Evolutionary conservation across 495 filamentous ascomycete genomes (phyloP).

Genomic region (Aspergillus cristatus): DNA sequence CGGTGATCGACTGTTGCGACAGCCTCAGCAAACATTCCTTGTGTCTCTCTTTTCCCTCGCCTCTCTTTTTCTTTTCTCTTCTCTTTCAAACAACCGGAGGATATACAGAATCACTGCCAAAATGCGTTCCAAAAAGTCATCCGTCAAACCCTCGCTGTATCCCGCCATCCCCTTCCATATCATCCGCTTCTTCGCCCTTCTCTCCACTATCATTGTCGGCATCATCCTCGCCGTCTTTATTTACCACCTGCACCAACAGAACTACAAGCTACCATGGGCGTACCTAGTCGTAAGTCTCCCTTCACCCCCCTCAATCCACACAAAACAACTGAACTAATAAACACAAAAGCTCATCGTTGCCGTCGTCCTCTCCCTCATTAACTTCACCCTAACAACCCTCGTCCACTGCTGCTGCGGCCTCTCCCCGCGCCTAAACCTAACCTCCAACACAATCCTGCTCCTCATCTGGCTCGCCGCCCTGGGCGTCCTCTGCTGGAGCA

Average conservation of each 20-base stretch:
- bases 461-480: constrained; percentile 51
- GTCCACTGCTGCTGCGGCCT: constrained; percentile 50
- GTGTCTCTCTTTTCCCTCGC: too few species aligned
- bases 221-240: constrained; percentile 55
- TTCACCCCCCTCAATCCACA: background rate
- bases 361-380: constrained; percentile 45
- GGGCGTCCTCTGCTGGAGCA: constrained; percentile 47
- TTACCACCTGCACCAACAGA: constrained; percentile 45
- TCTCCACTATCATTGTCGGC: constrained; percentile 48
- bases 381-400: constrained; percentile 42
- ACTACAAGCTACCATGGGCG: constrained; percentile 51
- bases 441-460: constrained; percentile 41
- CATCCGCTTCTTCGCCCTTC: constrained; percentile 39
- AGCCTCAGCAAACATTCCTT: too few species aligned
- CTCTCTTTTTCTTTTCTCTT: too few species aligned
- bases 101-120: too few species aligned
- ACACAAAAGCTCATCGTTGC: constrained; percentile 43
- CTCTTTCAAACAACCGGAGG: too few species aligned
- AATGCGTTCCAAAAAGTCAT: constrained; percentile 23
- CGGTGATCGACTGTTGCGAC: too few species aligned
- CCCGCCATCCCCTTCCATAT: constrained; percentile 49
- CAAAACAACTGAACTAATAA: constrained; percentile 4
- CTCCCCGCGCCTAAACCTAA: constrained; percentile 44
- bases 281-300: constrained; percentile 48
- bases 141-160: constrained; percentile 47